Evolutionary conservation across 2,329 filamentous ascomycete genomes (phyloP).

Genomic region (Exserohilum turcica): DNA sequence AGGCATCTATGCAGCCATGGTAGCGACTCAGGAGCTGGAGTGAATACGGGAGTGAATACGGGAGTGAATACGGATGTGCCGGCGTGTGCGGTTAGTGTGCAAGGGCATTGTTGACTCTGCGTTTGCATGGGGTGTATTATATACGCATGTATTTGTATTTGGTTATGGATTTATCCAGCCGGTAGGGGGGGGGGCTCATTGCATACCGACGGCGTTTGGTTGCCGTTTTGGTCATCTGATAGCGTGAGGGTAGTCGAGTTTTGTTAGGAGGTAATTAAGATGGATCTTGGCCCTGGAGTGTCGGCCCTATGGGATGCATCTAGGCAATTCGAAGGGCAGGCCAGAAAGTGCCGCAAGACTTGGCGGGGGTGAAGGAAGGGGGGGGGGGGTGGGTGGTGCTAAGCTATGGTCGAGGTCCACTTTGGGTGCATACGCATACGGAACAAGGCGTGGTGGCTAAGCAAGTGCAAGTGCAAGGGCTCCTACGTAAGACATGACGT

Average conservation of each 20-base stretch:
- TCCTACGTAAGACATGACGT: too few species aligned
- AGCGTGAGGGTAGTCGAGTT: background rate
- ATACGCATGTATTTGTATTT: conserved; percentile 1
- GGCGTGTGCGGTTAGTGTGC: too few species aligned
- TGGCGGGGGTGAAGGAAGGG: background rate
- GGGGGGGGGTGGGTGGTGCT: background rate
- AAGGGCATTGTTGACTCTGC: background rate
- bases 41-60: conserved; percentile 30
- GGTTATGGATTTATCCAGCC: background rate
- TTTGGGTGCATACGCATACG: too few species aligned
- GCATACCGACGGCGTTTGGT: background rate
- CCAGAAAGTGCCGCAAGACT: background rate
- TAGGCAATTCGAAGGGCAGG: too few species aligned
- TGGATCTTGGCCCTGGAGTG: background rate
- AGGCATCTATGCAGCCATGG: conserved; percentile 46
- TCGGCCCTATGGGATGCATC: too few species aligned
- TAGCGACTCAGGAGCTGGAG: conserved; percentile 43
- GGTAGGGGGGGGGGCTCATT: background rate
- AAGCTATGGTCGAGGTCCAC: too few species aligned
- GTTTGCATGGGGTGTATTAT: background rate
- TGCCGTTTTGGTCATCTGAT: background rate
- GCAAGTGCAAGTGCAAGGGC: too few species aligned
- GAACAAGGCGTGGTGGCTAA: too few species aligned
- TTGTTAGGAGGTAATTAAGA: background rate
- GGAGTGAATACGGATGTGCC: conserved; percentile 23